Conservation (phyloP, 139 green algal species). For the Deuterostichococcus epilithicus region DNA sequence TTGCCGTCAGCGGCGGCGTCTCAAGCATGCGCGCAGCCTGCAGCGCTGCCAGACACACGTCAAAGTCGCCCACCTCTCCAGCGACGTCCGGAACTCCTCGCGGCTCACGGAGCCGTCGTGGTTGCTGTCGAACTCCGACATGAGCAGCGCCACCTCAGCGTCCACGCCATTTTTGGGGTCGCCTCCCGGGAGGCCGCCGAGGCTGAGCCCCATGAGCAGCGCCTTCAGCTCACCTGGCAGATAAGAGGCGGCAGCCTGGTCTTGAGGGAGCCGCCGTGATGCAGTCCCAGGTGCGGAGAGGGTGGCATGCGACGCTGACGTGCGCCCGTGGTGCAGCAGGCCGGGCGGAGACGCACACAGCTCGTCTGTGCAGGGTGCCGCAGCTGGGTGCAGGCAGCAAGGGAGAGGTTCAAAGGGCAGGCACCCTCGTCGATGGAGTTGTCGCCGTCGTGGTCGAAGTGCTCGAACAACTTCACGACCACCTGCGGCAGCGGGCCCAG, state of each 20-base stretch:
- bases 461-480: conserved; percentile 30
- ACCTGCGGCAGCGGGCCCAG: no score
- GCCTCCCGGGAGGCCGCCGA: neutral
- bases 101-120: conserved; percentile 24
- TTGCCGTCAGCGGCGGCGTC: no score
- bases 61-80: conserved; percentile 22
- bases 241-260: no score
- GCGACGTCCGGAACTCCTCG: conserved; percentile 30
- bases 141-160: neutral
- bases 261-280: no score
- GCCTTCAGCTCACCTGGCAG: conserved; percentile 24
- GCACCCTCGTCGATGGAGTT: conserved; percentile 31
- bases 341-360: no score
- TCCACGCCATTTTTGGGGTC: neutral
- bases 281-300: no score
- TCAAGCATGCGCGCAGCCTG: no score
- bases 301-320: no score
- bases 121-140: conserved; percentile 44
- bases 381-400: no score
- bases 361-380: no score
- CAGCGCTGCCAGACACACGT: no score
- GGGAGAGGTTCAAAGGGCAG: conserved; percentile 4
- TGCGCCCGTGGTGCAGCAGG: no score
- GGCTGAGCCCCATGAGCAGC: conserved; percentile 38
- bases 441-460: conserved; percentile 42